Conservation (phyloP, 192 early-diverging fungal genomes). For the Entomortierella beljakovae region DNA sequence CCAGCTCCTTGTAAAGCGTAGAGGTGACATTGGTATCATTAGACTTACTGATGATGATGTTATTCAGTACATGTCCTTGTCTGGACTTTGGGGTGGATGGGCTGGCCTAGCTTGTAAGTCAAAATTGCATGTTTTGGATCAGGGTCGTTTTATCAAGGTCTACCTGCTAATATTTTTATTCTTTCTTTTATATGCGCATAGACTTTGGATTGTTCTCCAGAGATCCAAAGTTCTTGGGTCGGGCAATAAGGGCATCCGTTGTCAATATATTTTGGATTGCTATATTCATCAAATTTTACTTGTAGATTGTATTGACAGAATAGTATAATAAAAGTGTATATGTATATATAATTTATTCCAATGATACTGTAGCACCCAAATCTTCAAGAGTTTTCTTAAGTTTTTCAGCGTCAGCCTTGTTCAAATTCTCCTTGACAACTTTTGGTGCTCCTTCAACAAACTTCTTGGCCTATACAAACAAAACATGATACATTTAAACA, state of each 20-base stretch:
- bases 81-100: slow-evolving; percentile 48
- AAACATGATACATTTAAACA: too few relatives aligned
- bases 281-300: slow-evolving; percentile 89
- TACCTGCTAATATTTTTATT: background rate
- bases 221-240: slow-evolving; percentile 35
- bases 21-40: slow-evolving; percentile 46
- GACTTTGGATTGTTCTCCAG: slow-evolving; percentile 30
- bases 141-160: background rate
- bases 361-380: slow-evolving; percentile 89
- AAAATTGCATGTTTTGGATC: background rate
- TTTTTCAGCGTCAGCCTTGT: slow-evolving; percentile 98
- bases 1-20: slow-evolving; percentile 11
- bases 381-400: slow-evolving; percentile 95
- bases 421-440: slow-evolving; percentile 87
- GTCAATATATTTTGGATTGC: slow-evolving; percentile 57
- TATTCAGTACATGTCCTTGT: slow-evolving; percentile 26
- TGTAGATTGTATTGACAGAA: slow-evolving; percentile 30
- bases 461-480: slow-evolving; percentile 89
- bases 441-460: slow-evolving; percentile 98
- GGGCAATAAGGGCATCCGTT: slow-evolving; percentile 16
- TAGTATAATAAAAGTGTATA: too few relatives aligned
- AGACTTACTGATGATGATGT: slow-evolving; percentile 32
- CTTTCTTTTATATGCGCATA: background rate
- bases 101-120: slow-evolving; percentile 32
- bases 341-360: slow-evolving; percentile 76